Percentiles rank a stretch among this genome's conserved stretches.
Conservation (phyloP, 2,329 filamentous ascomycete genomes). For the Boeremia exigua region DNA sequence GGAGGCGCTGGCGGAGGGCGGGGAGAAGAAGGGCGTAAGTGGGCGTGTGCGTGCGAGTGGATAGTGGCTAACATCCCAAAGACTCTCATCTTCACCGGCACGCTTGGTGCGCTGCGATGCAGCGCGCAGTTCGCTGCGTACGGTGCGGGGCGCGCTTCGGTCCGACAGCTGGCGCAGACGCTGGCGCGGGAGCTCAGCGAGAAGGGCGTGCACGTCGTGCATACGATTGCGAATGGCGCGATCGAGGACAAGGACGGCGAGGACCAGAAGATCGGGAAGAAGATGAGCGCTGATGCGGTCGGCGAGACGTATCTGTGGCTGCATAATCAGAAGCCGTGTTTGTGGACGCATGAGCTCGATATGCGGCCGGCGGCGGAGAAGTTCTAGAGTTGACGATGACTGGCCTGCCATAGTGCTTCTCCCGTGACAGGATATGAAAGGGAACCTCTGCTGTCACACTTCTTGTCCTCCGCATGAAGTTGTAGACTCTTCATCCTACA, state of each 20-base stretch:
- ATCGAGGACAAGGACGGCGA: conserved; percentile 60
- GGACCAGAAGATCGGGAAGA: conserved; percentile 58
- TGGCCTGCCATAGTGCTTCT: neutral
- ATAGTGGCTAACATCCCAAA: neutral
- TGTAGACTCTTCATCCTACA: too few species aligned
- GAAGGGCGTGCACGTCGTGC: conserved; percentile 65
- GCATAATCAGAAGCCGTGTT: conserved; percentile 54
- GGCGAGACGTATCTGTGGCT: conserved; percentile 63
- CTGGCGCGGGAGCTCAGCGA: conserved; percentile 63
- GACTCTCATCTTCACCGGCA: conserved; percentile 64
- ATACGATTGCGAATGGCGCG: conserved; percentile 63
- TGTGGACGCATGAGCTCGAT: conserved; percentile 62
- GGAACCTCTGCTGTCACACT: neutral
- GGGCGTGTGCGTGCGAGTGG: neutral
- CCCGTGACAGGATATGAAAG: neutral
- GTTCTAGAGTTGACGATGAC: conserved; percentile 43
- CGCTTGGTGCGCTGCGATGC: conserved; percentile 60
- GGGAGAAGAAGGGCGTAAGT: conserved; percentile 58
- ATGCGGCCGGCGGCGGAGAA: conserved; percentile 59
- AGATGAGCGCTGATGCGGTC: conserved; percentile 64
- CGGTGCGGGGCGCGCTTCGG: conserved; percentile 59
- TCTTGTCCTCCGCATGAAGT: too few species aligned
- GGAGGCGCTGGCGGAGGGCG: conserved; percentile 53
- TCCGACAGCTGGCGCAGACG: conserved; percentile 62
- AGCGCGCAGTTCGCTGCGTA: conserved; percentile 63